Evolutionary conservation across 257 asterid species (phyloP), one percentile per base, ranked within the genome.

Genomic region (Striga asiatica): DNA sequence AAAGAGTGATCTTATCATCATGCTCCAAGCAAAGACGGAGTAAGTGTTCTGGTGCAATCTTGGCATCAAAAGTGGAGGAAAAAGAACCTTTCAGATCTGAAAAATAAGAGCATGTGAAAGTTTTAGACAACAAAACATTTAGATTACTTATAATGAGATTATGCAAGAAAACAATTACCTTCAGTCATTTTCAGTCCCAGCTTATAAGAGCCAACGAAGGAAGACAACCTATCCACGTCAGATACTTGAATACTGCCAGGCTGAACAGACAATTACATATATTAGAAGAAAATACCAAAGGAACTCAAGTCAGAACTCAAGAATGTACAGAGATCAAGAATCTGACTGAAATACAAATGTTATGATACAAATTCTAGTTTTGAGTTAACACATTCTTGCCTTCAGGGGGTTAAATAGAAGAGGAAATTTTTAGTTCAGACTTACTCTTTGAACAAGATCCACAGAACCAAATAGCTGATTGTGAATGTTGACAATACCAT

Each of bases 1-100:
- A 56, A 55, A 31, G 64, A 37, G 34, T 57, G 63, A 76, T 77
- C 66, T 58, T 85, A 14, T 72, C 64, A 51, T 81, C 88, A 69
- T 88, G 84, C 86, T 84, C 95, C 74, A 92, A 69, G 67, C 93
- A 77, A 47, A 92, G 77, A 64, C 85, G 82, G 37, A 92, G 80
- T 41, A 84, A 68, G 70, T 92, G 94, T 61, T 87, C 98, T 3
- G 95, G 98, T 1, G 84, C 66, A 68, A 88, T 66, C 77, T 76
- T 85, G 14, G 94, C 78, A 76, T 92, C 97, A 39, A 82, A 75
- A 64, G 53, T 67, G 41, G 94, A 80, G 54, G 82, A 65, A 56
- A 62, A 35, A 24, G 78, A 64, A 53, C 97, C 97, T 64, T 58
- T 82, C 61, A 84, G 62, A 56, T 57, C 85, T 81, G 87, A 38